Percentiles rank a stretch among this genome's conserved stretches.
These are phyloP conservation scores for Melaleuca quinquenervia DNA, from an alignment of 345 rosid genomes.

Conservation along the genomic window DNA sequence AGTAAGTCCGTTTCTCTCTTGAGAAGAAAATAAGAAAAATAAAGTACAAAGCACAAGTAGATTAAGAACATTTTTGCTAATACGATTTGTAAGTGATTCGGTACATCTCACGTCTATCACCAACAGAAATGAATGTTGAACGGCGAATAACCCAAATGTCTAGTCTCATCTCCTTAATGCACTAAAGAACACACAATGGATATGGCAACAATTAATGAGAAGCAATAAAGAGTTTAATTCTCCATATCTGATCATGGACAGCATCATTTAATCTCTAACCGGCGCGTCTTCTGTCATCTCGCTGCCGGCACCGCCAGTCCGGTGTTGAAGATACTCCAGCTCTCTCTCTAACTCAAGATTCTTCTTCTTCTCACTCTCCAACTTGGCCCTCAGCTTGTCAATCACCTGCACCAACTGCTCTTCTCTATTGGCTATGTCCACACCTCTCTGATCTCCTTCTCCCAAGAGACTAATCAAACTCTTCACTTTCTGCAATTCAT, in stretches of 20 bases:
- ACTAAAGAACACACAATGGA: background rate
- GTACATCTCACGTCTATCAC: background rate
- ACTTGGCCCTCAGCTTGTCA: conserved; percentile 38
- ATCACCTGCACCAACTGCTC: conserved; percentile 27
- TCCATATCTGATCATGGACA: background rate
- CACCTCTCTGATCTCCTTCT: conserved; percentile 10
- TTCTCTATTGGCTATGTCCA: conserved; percentile 16
- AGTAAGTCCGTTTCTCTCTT: background rate
- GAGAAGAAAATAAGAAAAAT: background rate
- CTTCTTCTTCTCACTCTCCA: conserved; percentile 39
- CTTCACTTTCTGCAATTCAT: conserved; percentile 39
- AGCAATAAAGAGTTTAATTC: background rate
- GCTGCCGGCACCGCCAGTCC: conserved; percentile 17
- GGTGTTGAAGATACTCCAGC: conserved; percentile 19
- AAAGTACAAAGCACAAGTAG: background rate
- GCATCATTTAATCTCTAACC: background rate
- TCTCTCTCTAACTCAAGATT: conserved; percentile 38
- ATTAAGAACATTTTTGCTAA: background rate
- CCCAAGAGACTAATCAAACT: conserved; percentile 41
- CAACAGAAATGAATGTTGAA: background rate
- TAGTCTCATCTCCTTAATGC: background rate
- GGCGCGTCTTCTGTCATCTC: background rate
- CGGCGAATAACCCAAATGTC: background rate
- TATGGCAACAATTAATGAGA: background rate
- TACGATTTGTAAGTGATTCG: background rate